Evolutionary conservation across 225 moss, liverwort and hornwort species (phyloP), one percentile per base, ranked within the genome.

Genomic region (Sphagnum contortum): DNA sequence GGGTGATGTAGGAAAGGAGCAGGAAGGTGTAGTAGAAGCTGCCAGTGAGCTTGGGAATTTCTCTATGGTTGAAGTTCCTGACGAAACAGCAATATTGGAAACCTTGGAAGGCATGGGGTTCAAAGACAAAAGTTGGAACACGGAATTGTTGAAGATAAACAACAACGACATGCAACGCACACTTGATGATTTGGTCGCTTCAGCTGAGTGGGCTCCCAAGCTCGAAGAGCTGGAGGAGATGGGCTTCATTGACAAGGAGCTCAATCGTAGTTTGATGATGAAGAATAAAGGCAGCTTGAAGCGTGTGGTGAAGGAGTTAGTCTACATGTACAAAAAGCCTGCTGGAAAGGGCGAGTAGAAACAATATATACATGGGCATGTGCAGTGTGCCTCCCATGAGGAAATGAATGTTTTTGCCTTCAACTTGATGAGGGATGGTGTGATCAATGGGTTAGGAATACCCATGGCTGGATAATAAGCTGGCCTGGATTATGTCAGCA

Each of bases 241-340:
- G 95, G 94, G 95, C 6, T 92, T 96, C 54, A 83, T 81, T 48
- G 87, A 92, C 62, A 75, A 81, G 2, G 85, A 90, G 59, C 87
- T 88, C 90, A 96, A 92, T 59, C 89, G 92, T 9, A 87, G 88
- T 4, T 85, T 96, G 8, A 96, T 96, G 92, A 92, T 92, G 69
- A 92, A 96, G 76, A 96, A 96, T 59, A 96, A 96, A 29, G 95
- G 95, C 5, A 90, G 90, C 57, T 90, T 96, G 55, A 96, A 96
- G 70, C 90, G 92, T 57, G 92, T 92, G 61, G 95, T 96, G 50
- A 96, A 96, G 76, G 92, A 96, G 72, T 80, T 96, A 47, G 90
- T 96, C 45, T 90, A 92, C 75, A 82, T 96, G 86, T 76, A 77
- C 57, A 81, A 85, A 56, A 74, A 78, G 9, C 85, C 94, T 2